Percentiles rank a stretch among this genome's conserved stretches.
phyloP scores from a whole-genome alignment of 768 basidiomycete species.

The Tylopilus cervinicoccineus region DNA sequence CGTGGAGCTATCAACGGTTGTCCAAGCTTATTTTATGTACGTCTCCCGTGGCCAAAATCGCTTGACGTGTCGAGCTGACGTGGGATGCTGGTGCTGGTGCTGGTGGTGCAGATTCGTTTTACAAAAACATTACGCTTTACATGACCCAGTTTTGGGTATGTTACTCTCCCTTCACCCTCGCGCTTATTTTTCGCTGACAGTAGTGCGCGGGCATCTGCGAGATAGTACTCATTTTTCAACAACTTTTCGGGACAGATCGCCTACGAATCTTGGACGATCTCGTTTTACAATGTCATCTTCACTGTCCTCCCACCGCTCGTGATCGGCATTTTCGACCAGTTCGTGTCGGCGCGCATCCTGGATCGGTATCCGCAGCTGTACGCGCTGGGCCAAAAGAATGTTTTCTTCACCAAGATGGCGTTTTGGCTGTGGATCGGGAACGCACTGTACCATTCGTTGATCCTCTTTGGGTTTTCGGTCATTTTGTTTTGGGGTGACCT shows the following conservation, averaged over 20 bases:
- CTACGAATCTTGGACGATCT: conserved; percentile 98
- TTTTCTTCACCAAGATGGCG: conserved; percentile 85
- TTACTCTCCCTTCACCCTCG: background rate
- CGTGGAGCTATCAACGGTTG: conserved; percentile 96
- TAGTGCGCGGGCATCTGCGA: background rate
- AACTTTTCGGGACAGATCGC: conserved; percentile 99
- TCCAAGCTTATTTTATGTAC: conserved; percentile 94
- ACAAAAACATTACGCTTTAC: conserved; percentile 97
- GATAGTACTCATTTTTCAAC: conserved; percentile 99
- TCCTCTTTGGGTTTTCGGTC: conserved; percentile 5
- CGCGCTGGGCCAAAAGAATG: conserved; percentile 88
- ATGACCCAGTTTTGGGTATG: conserved; percentile 98
- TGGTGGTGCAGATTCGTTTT: conserved; percentile 93
- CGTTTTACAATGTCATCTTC: conserved; percentile 95
- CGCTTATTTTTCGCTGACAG: background rate
- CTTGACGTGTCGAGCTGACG: background rate
- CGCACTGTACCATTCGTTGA: conserved; percentile 67
- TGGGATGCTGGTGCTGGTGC: no score
- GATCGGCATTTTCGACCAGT: conserved; percentile 97
- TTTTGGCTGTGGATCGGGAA: conserved; percentile 94
- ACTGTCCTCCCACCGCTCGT: conserved; percentile 95
- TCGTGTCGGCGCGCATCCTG: conserved; percentile 93
- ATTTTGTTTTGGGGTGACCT: conserved; percentile 81
- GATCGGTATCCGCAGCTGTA: conserved; percentile 98
- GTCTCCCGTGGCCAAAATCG: conserved; percentile 29